Conservation (phyloP, 169 alveolate genomes). For the Eimeria acervulina region DNA sequence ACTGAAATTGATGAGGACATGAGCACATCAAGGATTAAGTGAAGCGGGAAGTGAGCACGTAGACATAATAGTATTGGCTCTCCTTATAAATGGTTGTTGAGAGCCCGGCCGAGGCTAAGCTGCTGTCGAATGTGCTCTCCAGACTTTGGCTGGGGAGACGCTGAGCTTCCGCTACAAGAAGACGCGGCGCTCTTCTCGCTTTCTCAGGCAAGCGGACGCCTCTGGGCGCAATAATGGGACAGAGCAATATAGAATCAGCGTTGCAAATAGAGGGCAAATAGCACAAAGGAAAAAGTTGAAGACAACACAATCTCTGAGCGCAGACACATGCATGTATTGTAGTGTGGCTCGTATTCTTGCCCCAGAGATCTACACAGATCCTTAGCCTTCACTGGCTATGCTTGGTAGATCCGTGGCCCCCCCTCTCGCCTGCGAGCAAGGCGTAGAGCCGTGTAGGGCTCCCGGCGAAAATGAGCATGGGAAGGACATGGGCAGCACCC, state of each 20-base stretch:
- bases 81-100: not conserved
- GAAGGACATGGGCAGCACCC: not conserved
- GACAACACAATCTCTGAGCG: not conserved
- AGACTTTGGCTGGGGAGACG: conserved; percentile 92
- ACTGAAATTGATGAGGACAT: not conserved
- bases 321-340: not conserved
- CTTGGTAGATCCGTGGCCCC: too few relatives aligned
- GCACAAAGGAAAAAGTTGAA: not conserved
- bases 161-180: conserved; percentile 91
- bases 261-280: not conserved
- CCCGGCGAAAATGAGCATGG: not conserved
- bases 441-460: not conserved
- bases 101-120: not conserved
- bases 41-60: not conserved
- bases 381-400: not conserved
- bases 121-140: not conserved
- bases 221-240: not conserved
- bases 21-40: not conserved
- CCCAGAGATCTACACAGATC: not conserved
- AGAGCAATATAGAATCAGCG: not conserved
- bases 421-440: not conserved
- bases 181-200: conserved; percentile 91
- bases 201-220: conserved; percentile 84
- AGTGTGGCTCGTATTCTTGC: not conserved
- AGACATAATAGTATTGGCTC: not conserved